Base-by-base conservation (phyloP, 2,329 filamentous ascomycete genomes). In the Fusarium denticulatum region DNA sequence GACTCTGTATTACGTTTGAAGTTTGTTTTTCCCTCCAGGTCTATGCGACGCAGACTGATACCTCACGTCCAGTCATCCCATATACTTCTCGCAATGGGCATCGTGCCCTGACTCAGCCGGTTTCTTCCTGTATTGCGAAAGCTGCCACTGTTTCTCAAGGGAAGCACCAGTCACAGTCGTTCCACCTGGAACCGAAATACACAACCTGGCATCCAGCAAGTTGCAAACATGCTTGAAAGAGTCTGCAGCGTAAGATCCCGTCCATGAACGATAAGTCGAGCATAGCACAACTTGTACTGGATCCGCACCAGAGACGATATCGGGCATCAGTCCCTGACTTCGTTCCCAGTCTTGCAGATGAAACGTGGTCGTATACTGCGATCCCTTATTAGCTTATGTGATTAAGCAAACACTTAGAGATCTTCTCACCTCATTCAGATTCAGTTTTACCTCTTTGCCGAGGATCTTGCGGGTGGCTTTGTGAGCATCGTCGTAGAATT, bases 401-500 rank as follows among this genome's bases (percentile, higher is more conserved):
- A 42, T 2, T 15, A 6, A 4, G 3, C 8, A 30, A 8, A 30
- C 4, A 16, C 1, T 14, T 14, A 3, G 8, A 42, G 26, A 42
- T 2, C 14, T 24, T 28, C 40, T 36, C 12, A 58, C 40, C 40
- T 58, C 30, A 16, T 58, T 58, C 2, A 58, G 10, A 47, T 34
- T 58, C 6, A 58, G 16, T 13, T 46, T 58, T 2, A 58, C 40
- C 5, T 58, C 55, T 46, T 58, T 58, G 4, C 40, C 40, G 2
- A 34, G n/a, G 20, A 58, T 26, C 9, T 58, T 58, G 7, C 40
- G 40, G 10, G 55, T 34, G 22, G n/a, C 55, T 46, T 58, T 46
- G 12, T 58, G 40, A 34, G 55, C 30, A 58, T 58, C 40, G 5
- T 58, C 40, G n/a, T 58, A 58, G 6, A 46, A 58, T 32, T 46